Percentiles rank a stretch among this genome's conserved stretches.
Conservation (phyloP, 2,329 filamentous ascomycete species). For the Calonectria montana region DNA sequence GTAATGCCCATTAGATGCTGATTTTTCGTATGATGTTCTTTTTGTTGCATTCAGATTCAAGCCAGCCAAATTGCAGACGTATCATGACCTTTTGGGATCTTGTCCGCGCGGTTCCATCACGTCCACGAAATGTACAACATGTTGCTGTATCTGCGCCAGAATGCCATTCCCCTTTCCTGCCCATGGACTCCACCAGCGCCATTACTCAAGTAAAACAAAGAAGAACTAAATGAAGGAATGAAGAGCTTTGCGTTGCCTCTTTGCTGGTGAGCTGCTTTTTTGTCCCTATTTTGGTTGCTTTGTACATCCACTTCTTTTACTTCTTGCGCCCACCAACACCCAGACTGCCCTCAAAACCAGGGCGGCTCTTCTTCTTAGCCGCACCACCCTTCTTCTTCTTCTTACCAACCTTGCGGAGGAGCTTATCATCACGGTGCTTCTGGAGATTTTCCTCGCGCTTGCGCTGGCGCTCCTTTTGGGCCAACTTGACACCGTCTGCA, state of each 20-base stretch:
- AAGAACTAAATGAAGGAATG: constrained; percentile 16
- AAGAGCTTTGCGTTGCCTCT: constrained; percentile 26
- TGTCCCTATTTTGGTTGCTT: constrained; percentile 12
- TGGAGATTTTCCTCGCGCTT: constrained; percentile 85
- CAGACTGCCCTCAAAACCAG: constrained; percentile 78
- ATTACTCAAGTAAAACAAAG: constrained; percentile 33
- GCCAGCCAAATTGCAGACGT: background rate
- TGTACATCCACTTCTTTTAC: constrained; percentile 38
- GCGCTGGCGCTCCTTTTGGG: constrained; percentile 82
- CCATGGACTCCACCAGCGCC: constrained; percentile 42
- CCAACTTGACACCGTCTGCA: constrained; percentile 76
- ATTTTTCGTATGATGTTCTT: background rate
- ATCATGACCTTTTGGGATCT: background rate
- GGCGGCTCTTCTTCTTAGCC: constrained; percentile 61
- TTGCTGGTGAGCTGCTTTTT: background rate
- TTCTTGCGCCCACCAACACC: constrained; percentile 65
- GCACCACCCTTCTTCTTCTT: constrained; percentile 53
- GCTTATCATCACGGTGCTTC: constrained; percentile 80
- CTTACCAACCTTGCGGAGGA: constrained; percentile 67
- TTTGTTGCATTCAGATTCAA: background rate
- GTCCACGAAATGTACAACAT: constrained; percentile 19
- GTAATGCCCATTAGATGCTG: background rate
- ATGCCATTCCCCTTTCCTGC: constrained; percentile 24
- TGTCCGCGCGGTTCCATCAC: constrained; percentile 1
- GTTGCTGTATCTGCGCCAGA: constrained; percentile 17